These are phyloP conservation scores for Clausena lansium DNA, from an alignment of 345 rosid species.

Conservation along the genomic window DNA sequence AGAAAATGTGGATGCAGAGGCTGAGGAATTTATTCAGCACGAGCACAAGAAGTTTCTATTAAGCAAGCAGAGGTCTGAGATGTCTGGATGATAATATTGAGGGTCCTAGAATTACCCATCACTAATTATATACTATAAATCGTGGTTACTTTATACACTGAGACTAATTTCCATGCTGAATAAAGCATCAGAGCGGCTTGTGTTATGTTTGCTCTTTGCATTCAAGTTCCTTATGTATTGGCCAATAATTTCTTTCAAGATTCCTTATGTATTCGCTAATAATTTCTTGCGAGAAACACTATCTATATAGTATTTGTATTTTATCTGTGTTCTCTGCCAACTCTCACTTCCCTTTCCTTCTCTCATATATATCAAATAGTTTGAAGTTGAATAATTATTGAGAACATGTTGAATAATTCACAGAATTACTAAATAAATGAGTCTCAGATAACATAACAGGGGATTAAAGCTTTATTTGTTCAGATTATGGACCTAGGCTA, in stretches of 20 bases:
- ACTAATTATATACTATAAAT: not conserved
- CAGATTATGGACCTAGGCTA: too few relatives aligned
- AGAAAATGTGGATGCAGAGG: constrained; percentile 51
- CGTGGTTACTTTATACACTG: not conserved
- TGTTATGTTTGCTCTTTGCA: not conserved
- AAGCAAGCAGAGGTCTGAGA: not conserved
- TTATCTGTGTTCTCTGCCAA: not conserved
- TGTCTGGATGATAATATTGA: not conserved
- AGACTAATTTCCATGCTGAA: not conserved
- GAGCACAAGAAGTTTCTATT: constrained; percentile 45
- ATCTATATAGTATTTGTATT: not conserved
- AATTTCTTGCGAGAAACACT: not conserved
- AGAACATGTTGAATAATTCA: too few relatives aligned
- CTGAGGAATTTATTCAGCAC: constrained; percentile 57
- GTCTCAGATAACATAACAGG: not conserved
- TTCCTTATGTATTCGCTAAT: not conserved
- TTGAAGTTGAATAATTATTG: not conserved
- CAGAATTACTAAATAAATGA: not conserved
- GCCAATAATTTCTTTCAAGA: not conserved
- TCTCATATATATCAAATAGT: not conserved
- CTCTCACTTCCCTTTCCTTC: not conserved
- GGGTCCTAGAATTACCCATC: not conserved
- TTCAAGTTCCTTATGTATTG: not conserved
- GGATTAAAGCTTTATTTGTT: not conserved
- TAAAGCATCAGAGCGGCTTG: not conserved